These are phyloP conservation scores for Erythrobasidium hasegawianum DNA, from an alignment of 1,284 basidiomycete genomes.

Conservation along the genomic window DNA sequence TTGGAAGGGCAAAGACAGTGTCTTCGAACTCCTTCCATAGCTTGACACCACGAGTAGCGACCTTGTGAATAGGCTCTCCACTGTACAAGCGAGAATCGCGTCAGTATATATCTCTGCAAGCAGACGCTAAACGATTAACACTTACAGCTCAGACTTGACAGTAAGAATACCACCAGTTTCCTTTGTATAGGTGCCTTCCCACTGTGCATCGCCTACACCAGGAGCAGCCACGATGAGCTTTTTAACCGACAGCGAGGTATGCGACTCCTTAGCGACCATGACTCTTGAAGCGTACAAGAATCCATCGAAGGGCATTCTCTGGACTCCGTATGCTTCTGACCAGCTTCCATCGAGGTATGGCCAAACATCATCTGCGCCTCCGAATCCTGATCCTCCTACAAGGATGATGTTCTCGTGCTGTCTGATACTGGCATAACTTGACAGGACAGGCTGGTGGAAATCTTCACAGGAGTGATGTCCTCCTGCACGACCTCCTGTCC, in stretches of 20 bases:
- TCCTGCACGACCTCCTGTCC: conserved; percentile 99
- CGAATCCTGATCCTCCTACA: conserved; percentile 95
- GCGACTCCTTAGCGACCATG: conserved; percentile 98
- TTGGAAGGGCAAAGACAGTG: conserved; percentile 86
- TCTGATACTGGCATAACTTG: conserved; percentile 85
- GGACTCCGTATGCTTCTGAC: conserved; percentile 77
- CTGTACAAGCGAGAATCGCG: not conserved
- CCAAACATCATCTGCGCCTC: conserved; percentile 91
- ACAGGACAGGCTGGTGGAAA: conserved; percentile 92
- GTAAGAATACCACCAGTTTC: conserved; percentile 95
- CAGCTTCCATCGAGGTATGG: conserved; percentile 96
- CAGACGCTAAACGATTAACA: not conserved
- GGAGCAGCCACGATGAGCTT: conserved; percentile 89
- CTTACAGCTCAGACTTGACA: conserved; percentile 81
- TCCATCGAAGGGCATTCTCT: conserved; percentile 99
- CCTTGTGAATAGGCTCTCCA: conserved; percentile 98
- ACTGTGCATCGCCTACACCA: conserved; percentile 79
- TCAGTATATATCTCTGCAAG: not conserved
- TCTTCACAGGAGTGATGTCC: conserved; percentile 98
- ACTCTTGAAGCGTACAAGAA: conserved; percentile 93
- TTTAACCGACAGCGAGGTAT: conserved; percentile 90
- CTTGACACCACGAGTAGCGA: conserved; percentile 92
- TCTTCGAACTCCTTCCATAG: conserved; percentile 99
- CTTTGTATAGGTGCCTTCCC: conserved; percentile 86
- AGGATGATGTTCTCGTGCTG: conserved; percentile 83